phyloP scores from a whole-genome alignment of 176 grass and related monocot species.

The Melocanna baccifera region DNA sequence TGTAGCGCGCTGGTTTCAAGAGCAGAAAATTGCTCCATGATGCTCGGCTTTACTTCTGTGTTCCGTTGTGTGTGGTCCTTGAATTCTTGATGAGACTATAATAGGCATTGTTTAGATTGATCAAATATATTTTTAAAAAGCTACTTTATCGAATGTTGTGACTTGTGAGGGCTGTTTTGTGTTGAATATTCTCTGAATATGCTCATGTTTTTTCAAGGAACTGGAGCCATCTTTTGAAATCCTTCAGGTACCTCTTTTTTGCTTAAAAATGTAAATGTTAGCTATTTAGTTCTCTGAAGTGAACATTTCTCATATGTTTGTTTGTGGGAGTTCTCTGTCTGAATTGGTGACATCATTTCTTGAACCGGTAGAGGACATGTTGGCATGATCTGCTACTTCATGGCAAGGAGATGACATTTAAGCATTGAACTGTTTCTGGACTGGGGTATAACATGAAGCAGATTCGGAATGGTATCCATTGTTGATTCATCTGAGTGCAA shows the following conservation, averaged over 20 bases:
- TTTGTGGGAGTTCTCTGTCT: neutral
- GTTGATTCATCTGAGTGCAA: neutral
- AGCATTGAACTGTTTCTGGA: neutral
- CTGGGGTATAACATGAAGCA: neutral
- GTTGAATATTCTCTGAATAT: neutral
- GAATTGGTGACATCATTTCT: slow-evolving; percentile 1
- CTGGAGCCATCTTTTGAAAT: neutral
- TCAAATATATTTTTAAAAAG: slow-evolving; percentile 27
- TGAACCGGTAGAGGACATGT: neutral
- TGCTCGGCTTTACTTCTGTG: slow-evolving; percentile 31
- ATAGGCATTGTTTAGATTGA: slow-evolving; percentile 8
- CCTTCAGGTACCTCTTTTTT: neutral
- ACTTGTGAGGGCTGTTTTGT: neutral
- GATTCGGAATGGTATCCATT: neutral
- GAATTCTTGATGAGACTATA: slow-evolving; percentile 31
- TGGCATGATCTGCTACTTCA: neutral
- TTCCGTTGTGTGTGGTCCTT: slow-evolving; percentile 24
- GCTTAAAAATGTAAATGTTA: slow-evolving; percentile 14
- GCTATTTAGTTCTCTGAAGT: neutral
- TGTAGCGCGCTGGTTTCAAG: slow-evolving; percentile 21
- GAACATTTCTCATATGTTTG: neutral
- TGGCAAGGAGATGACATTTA: slow-evolving; percentile 12
- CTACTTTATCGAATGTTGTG: slow-evolving; percentile 15
- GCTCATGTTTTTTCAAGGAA: slow-evolving; percentile 32
- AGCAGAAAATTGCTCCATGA: slow-evolving; percentile 37